Evolutionary conservation across 352 stramenopile genomes (phyloP), one percentile per base, ranked within the genome.

Genomic region (Globisporangium rhizosaccharum): DNA sequence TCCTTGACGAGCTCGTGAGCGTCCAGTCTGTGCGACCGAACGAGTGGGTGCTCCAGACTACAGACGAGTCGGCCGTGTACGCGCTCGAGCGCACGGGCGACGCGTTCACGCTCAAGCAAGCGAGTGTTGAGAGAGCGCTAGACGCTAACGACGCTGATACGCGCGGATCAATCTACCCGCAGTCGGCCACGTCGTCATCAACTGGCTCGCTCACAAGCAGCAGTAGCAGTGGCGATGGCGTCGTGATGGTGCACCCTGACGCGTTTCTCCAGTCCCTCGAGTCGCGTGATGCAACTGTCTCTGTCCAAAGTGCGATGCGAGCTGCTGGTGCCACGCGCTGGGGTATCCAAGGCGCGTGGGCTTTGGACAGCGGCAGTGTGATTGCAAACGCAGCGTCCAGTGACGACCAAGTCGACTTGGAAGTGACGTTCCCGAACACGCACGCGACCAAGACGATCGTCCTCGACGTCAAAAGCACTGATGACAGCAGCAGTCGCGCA

Each of bases 1-100:
- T 61, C 20, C 4, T 71, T 1, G 20, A 66, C 8, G 67, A 69
- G 2, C 57, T 89, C 10, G 60, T 73, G 9, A 71, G 58, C 33
- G 68, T 89, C 0, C 75, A 87, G 46, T 46, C 70, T 0, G 53
- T 75, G 4, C 67, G 62, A 2, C 56, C 63, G 20, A 61, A 74
- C 37, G 68, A 84, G 52, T 89, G 79, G 79, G 53, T 85, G 6
- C 23, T 87, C 46, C 73, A 74, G 4, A 87, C 77, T 9, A 73
- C 67, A 0, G 52, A 85, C 41, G 60, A 71, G 25, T 49, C 46
- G 11, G 36, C 68, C 20, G 58, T 83, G 28, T 71, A 81, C 59
- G 58, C 58, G 20, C 48, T 87, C 8, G 50, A 56, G 50, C 70
- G 67, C 18, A 36, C 54, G 1, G 44, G 53, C 18, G 59, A 65